Conservation (phyloP, 225 moss, liverwort and hornwort genomes). For the Pleurozium schreberi region DNA sequence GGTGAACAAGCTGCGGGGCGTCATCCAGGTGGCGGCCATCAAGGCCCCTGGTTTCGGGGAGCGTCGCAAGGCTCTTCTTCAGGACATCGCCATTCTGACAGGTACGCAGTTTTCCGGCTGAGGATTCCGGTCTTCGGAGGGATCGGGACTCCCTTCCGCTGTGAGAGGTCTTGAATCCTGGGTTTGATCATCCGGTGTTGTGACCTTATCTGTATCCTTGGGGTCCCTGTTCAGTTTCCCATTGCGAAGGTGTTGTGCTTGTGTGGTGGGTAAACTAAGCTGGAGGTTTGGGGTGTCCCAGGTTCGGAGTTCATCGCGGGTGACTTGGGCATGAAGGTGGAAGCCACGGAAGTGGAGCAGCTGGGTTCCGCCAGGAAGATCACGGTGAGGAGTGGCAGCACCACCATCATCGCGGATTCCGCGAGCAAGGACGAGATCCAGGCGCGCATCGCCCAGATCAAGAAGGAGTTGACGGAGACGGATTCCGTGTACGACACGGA, state of each 20-base stretch:
- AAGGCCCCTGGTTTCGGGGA: slow-evolving; percentile 96
- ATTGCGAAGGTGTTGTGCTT: neutral
- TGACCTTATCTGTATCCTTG: neutral
- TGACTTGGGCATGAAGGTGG: slow-evolving; percentile 77
- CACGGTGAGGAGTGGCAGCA: slow-evolving; percentile 44
- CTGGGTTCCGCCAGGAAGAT: slow-evolving; percentile 81
- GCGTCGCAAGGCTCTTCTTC: slow-evolving; percentile 91
- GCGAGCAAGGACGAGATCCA: slow-evolving; percentile 97
- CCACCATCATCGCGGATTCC: slow-evolving; percentile 85
- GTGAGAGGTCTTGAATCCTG: neutral
- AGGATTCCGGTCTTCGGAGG: too few species aligned
- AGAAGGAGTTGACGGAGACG: slow-evolving; percentile 84
- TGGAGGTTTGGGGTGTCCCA: neutral
- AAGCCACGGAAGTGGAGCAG: slow-evolving; percentile 61
- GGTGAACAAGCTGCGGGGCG: slow-evolving; percentile 90
- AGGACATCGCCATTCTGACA: slow-evolving; percentile 88
- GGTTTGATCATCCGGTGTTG: neutral
- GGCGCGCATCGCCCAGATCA: slow-evolving; percentile 87
- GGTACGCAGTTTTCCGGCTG: neutral
- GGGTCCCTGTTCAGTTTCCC: neutral
- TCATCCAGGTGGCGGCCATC: slow-evolving; percentile 87
- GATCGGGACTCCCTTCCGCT: too few species aligned
- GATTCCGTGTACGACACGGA: slow-evolving; percentile 93
- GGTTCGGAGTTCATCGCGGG: slow-evolving; percentile 87
- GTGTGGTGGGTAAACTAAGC: neutral